Evolutionary conservation across 1,139 yeast genomes (phyloP).

Genomic region (Suhomyces anneliseae): DNA sequence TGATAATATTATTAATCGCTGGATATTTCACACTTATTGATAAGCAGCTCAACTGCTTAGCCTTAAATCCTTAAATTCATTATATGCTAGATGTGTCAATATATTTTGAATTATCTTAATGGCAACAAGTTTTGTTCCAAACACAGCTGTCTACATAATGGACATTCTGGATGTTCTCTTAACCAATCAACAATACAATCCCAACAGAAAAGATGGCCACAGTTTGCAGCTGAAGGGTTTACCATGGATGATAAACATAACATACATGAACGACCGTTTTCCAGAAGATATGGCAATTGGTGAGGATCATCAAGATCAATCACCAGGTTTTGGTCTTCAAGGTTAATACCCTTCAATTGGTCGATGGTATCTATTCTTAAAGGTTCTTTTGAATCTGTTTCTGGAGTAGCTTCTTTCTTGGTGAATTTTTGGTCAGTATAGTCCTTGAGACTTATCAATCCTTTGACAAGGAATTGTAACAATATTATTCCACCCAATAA

Average conservation of each 20-base stretch:
- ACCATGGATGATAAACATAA: slow-evolving; percentile 78
- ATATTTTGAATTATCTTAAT: slow-evolving; percentile 37
- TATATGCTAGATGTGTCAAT: too few relatives aligned
- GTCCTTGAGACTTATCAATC: slow-evolving; percentile 35
- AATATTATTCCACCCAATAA: slow-evolving; percentile 71
- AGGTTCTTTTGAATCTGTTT: slow-evolving; percentile 1
- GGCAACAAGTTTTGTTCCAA: slow-evolving; percentile 75
- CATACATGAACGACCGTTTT: slow-evolving; percentile 72
- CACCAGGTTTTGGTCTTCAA: background rate
- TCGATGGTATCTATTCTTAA: slow-evolving; percentile 9
- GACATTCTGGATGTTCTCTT: slow-evolving; percentile 85
- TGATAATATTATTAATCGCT: too few relatives aligned
- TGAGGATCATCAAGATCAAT: slow-evolving; percentile 58
- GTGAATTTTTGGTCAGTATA: slow-evolving; percentile 21
- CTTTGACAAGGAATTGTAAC: slow-evolving; percentile 55
- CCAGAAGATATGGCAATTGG: slow-evolving; percentile 69
- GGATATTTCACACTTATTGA: too few relatives aligned
- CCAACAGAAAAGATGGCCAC: slow-evolving; percentile 97
- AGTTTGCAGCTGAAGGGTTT: slow-evolving; percentile 81
- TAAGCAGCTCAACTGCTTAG: too few relatives aligned
- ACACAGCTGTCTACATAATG: slow-evolving; percentile 79
- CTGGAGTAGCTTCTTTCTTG: slow-evolving; percentile 4
- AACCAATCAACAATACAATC: slow-evolving; percentile 87
- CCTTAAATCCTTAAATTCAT: too few relatives aligned
- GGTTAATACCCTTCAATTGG: slow-evolving; percentile 10